Percentiles rank a stretch among this genome's conserved stretches.
Evolutionary conservation across 1,284 basidiomycete genomes (phyloP).

Genomic region (Caloboletus firmus): DNA sequence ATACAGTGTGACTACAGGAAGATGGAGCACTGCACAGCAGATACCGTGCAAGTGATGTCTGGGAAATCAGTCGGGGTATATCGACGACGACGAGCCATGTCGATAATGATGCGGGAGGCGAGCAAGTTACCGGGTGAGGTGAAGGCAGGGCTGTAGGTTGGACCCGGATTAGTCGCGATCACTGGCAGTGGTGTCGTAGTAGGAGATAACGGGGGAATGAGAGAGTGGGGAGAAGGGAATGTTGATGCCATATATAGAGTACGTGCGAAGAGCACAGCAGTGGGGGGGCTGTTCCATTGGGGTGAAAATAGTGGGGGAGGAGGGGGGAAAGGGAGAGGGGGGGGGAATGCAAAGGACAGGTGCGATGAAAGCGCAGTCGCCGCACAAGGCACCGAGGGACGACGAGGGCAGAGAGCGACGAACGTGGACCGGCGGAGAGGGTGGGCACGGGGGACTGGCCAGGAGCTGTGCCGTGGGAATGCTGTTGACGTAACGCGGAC

Average conservation of each 20-base stretch:
- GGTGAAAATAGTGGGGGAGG: no score
- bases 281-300: no score
- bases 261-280: constrained; percentile 16
- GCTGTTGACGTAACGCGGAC: constrained; percentile 35
- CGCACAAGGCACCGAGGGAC: constrained; percentile 8
- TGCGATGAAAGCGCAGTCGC: constrained; percentile 21
- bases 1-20: constrained; percentile 16
- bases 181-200: constrained; percentile 27
- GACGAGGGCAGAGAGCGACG: background rate
- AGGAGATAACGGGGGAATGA: constrained; percentile 2
- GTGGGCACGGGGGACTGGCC: constrained; percentile 8
- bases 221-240: no score
- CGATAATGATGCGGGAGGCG: constrained; percentile 5
- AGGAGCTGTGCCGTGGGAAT: constrained; percentile 36
- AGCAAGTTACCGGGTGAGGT: constrained; percentile 14
- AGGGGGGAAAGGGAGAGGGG: no score
- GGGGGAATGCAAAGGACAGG: no score
- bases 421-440: constrained; percentile 15
- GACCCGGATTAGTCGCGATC: constrained; percentile 16
- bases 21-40: background rate
- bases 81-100: background rate
- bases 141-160: background rate
- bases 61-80: background rate
- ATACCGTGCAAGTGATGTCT: background rate
- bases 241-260: constrained; percentile 15